Evolutionary conservation across 768 basidiomycete genomes (phyloP), one percentile per base, ranked within the genome.

Genomic region (Xerocomellus intermedius): DNA sequence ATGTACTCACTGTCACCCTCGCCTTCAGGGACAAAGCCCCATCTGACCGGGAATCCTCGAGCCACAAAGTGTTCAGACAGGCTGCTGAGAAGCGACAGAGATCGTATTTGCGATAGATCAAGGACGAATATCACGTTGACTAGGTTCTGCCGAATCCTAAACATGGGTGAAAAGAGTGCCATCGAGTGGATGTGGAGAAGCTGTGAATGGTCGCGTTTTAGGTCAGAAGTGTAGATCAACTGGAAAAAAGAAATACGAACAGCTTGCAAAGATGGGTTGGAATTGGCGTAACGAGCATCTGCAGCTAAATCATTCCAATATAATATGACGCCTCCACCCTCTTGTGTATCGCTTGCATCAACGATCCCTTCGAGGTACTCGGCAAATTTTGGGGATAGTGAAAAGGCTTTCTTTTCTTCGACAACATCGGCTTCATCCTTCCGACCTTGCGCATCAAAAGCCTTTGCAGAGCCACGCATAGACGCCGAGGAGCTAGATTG

Each of bases 241-340:
- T 6, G 22, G 13, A 39, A 32, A 48, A 41, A 44, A 22, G 39
- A 1, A n/a, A 35, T 28, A 70, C 80, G 38, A 61, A 86, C 86
- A 33, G 66, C 63, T 54, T 75, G 75, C 33, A 87, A 64, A 17
- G 82, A 82, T 8, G 81, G 65, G 30, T 68, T 74, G 79, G 80
- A 86, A 21, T 68, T 65, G 6, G 76, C 71, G 56, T 87, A 87
- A 49, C 84, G 77, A 38, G 73, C 76, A 70, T 98, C 97, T 58
- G 83, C 89, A 73, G 91, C 87, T 19, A 98, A 71, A 61, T 99
- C 86, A 69, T 98, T 99, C 87, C 88, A 90, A 83, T 91, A 98
- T 1, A 86, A 66, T 37, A 95, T 79, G 4, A 89, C 78, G 35
- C 73, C 78, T 0, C 87, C 92, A 2, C 82, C 91, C 67, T 99